phyloP scores from a whole-genome alignment of 495 filamentous ascomycete species.

The Podospora fimiseda region DNA sequence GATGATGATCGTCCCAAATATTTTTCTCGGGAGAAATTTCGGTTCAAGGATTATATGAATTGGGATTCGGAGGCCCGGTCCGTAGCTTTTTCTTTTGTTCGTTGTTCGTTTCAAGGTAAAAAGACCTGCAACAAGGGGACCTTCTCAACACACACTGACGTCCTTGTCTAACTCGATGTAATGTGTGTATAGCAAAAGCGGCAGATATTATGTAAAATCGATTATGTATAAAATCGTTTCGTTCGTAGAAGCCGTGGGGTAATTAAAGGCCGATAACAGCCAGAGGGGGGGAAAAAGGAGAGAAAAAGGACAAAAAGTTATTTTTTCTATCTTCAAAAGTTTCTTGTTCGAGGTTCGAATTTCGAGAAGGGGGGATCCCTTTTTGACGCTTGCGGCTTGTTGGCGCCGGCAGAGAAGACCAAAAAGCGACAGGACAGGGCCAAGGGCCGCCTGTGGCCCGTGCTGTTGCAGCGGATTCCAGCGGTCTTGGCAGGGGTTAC shows the following conservation, averaged over 20 bases:
- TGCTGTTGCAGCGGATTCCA: neutral
- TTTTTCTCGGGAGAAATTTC: too few relatives aligned
- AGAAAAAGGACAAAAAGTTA: neutral
- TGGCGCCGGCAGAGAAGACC: neutral
- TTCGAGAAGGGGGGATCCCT: too few relatives aligned
- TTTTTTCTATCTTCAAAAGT: neutral
- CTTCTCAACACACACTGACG: too few relatives aligned
- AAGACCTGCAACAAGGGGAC: too few relatives aligned
- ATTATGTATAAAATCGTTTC: neutral
- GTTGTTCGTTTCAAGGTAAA: neutral
- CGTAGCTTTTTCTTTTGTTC: neutral
- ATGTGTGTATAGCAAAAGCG: neutral
- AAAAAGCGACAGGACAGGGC: neutral
- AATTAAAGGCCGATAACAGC: too few relatives aligned
- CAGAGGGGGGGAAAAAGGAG: neutral
- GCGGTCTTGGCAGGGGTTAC: neutral
- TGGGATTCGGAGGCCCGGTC: neutral
- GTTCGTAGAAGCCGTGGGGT: neutral
- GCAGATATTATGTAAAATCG: neutral
- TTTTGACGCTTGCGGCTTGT: neutral
- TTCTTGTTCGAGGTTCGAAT: too few relatives aligned
- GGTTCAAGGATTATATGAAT: too few relatives aligned
- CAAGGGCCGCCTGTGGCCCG: neutral
- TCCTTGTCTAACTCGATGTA: neutral
- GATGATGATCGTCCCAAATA: conserved; percentile 10